Base-by-base conservation (phyloP, 202 grass and related monocot genomes). In the Panicum hallii region DNA sequence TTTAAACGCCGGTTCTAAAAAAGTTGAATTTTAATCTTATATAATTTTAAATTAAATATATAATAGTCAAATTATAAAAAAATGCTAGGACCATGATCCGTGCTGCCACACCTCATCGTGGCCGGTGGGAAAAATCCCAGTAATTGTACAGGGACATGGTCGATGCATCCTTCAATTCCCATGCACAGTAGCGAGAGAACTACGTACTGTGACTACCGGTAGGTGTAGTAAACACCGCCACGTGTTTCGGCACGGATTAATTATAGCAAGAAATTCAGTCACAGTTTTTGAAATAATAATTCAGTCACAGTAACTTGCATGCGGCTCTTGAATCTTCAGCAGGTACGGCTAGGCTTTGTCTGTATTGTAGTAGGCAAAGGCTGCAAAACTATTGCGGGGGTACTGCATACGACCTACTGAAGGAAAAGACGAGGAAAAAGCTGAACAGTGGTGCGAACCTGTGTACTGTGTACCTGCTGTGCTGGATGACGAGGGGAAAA, bases 351-450 rank as follows among this genome's bases (percentile, higher is more conserved):
- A 56, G 16, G 53, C 53, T 49, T 43, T 43, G 64, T 67, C 10
- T 20, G 16, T 67, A 67, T 67, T 43, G 12, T 4, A 14, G 64
- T 43, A 40, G 16, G 16, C 64, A 67, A 67, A 67, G 20, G 64
- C 64, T 44, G 65, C 40, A 19, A 1, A 44, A 43, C 65, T 68
- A 44, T 43, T 44, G 65, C 11, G 16, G 40, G 63, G 40, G 65
- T 19, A 68, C 65, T 43, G 65, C 17, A 68, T 68, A n/a, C 65
- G 40, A 43, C 17, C 53, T 56, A 56, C 53, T 56, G 5, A 56
- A 56, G 53, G 53, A 56, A 56, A 56, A 56, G 53, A n/a, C 53
- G 53, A 67, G 38, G 64, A 67, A 10, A 67, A 67, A 11, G 64
- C 36, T 5, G 36, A 38, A 67, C 64, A 20, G 64, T 43, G 3